phyloP scores from a whole-genome alignment of 129 eudicot species.

The Pulicaria dysenterica region DNA sequence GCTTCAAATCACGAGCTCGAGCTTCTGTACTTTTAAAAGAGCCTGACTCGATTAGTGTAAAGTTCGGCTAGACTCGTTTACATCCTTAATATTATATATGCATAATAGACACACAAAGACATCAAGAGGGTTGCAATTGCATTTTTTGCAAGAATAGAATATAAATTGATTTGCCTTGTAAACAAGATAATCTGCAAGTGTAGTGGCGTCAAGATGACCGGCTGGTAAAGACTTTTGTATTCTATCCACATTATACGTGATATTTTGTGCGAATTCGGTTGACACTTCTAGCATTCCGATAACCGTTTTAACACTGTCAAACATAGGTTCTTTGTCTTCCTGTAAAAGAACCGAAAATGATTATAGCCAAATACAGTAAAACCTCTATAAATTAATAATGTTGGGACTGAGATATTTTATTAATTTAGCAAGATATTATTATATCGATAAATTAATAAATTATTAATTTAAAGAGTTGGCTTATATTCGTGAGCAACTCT shows the following conservation, averaged over 20 bases:
- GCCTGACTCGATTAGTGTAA: too few relatives aligned
- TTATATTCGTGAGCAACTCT: too few relatives aligned
- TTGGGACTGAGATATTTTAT: too few relatives aligned
- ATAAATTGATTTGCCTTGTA: conserved; percentile 57
- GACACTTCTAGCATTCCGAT: conserved; percentile 91
- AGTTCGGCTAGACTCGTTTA: too few relatives aligned
- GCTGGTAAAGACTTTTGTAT: conserved; percentile 83
- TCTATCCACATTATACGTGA: conserved; percentile 75
- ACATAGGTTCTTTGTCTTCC: conserved; percentile 98
- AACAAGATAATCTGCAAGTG: conserved; percentile 95
- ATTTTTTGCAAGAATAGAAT: neutral
- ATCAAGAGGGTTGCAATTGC: too few relatives aligned
- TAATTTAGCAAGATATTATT: too few relatives aligned
- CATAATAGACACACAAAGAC: neutral
- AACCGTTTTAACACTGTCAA: conserved; percentile 86
- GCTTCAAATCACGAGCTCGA: too few relatives aligned
- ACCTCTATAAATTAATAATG: too few relatives aligned
- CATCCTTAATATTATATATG: too few relatives aligned
- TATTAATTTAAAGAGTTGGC: too few relatives aligned
- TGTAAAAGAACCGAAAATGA: conserved; percentile 26
- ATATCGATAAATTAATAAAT: too few relatives aligned
- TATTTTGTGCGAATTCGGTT: conserved; percentile 85
- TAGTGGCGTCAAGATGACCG: conserved; percentile 94
- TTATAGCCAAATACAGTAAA: neutral
- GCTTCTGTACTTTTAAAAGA: too few relatives aligned